A percentile compares a stretch with the other conserved stretches of the same genome.
Conservation (phyloP, 768 basidiomycete species). For the Scleroderma bovista region DNA sequence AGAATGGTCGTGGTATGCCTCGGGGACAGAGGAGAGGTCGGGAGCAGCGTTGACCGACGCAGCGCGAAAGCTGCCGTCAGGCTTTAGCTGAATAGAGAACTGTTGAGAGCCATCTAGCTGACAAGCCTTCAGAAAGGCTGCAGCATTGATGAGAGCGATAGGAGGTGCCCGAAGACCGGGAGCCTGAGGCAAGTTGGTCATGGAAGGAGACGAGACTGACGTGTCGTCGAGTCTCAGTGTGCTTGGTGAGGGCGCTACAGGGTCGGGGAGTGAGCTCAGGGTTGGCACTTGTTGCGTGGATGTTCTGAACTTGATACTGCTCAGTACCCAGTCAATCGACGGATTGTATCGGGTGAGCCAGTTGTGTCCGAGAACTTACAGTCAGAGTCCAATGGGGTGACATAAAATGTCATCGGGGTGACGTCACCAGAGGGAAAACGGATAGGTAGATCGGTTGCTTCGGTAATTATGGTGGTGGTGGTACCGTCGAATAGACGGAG, state of each 20-base stretch:
- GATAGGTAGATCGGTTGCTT: background rate
- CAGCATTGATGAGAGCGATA: background rate
- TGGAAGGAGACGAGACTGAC: background rate
- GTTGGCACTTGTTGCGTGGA: background rate
- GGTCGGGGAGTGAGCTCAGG: too few relatives aligned
- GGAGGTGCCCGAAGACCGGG: background rate
- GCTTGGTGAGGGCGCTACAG: background rate
- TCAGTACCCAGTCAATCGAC: background rate
- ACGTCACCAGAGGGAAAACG: background rate
- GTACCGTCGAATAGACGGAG: too few relatives aligned
- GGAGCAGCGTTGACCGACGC: background rate
- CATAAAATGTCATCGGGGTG: conserved; percentile 3
- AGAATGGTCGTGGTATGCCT: conserved; percentile 8
- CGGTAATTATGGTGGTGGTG: too few relatives aligned
- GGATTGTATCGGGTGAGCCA: background rate
- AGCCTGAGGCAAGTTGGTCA: background rate
- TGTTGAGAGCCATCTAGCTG: background rate
- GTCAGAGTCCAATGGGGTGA: conserved; percentile 2
- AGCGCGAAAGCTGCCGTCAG: background rate
- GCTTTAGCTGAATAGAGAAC: background rate
- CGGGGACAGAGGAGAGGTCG: background rate
- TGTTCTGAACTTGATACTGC: background rate
- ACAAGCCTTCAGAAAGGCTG: background rate
- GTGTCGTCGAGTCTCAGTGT: background rate
- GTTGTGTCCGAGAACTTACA: background rate